phyloP scores from a whole-genome alignment of 2,329 filamentous ascomycete species.

The Exophiala calicioides region DNA sequence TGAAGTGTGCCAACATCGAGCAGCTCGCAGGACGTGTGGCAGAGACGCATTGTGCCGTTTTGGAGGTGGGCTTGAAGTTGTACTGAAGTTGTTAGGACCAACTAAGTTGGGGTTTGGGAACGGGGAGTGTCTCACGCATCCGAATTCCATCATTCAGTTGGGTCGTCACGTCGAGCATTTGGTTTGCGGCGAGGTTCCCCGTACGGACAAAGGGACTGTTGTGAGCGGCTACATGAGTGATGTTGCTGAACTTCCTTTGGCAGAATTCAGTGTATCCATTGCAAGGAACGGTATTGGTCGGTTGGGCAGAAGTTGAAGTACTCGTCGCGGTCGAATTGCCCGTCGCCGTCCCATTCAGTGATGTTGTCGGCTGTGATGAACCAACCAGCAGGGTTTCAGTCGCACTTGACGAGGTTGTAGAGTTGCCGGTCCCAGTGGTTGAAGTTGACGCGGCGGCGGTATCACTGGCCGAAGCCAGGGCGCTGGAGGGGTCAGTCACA shows the following conservation, averaged over 20 bases:
- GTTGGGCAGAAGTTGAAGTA: constrained; percentile 45
- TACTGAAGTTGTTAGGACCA: constrained; percentile 41
- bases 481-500: constrained; percentile 27
- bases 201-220: constrained; percentile 75
- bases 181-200: constrained; percentile 75
- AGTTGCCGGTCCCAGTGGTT: constrained; percentile 28
- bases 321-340: constrained; percentile 50
- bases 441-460: constrained; percentile 24
- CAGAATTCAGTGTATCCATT: constrained; percentile 80
- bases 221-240: constrained; percentile 75
- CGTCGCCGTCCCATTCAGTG: constrained; percentile 51
- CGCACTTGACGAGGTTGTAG: constrained; percentile 41
- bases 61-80: constrained; percentile 61
- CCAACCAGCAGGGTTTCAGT: constrained; percentile 40
- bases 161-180: constrained; percentile 64
- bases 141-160: constrained; percentile 75
- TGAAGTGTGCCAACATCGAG: constrained; percentile 78
- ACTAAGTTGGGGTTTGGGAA: neutral
- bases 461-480: constrained; percentile 24
- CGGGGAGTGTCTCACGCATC: constrained; percentile 48
- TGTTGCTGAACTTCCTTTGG: constrained; percentile 73
- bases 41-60: constrained; percentile 69
- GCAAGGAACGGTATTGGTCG: constrained; percentile 75
- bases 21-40: constrained; percentile 80
- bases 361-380: constrained; percentile 38